Evolutionary conservation across 2,329 filamentous ascomycete genomes (phyloP).

Genomic region (Ascochyta lentis): DNA sequence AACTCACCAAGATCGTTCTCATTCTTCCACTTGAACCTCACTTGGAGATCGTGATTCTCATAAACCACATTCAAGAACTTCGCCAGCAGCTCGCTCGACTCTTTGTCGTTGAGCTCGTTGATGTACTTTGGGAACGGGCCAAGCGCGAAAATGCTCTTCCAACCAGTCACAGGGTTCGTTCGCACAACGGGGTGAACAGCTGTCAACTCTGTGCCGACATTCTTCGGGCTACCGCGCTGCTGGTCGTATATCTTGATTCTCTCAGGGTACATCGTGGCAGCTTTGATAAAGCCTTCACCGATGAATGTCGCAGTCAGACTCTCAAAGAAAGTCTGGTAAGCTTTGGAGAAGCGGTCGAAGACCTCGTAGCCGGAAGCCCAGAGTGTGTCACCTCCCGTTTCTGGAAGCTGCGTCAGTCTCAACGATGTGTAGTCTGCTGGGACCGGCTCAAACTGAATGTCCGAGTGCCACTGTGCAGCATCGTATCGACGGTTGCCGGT

Average conservation of each 20-base stretch:
- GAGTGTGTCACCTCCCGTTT: conserved; percentile 50
- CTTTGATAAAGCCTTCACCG: conserved; percentile 28
- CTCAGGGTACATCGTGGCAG: conserved; percentile 19
- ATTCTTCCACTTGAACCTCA: conserved; percentile 49
- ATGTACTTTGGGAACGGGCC: conserved; percentile 42
- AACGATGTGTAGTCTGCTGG: conserved; percentile 70
- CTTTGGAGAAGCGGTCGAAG: conserved; percentile 36
- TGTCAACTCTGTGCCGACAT: conserved; percentile 29
- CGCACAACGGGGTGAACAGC: conserved; percentile 39
- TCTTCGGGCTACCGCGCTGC: conserved; percentile 32
- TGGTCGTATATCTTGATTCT: conserved; percentile 19
- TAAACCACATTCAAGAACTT: conserved; percentile 29
- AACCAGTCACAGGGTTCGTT: conserved; percentile 43
- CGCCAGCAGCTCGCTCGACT: conserved; percentile 25
- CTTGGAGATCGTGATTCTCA: conserved; percentile 51
- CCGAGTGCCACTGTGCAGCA: conserved; percentile 62
- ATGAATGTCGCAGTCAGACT: conserved; percentile 34
- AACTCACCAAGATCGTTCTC: conserved; percentile 25
- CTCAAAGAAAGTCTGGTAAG: conserved; percentile 32
- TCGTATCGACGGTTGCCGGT: conserved; percentile 49
- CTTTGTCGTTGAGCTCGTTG: conserved; percentile 46
- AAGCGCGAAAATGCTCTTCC: conserved; percentile 43
- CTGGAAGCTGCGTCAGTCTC: conserved; percentile 50
- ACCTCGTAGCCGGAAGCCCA: conserved; percentile 54
- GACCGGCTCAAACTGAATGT: conserved; percentile 70